Evolutionary conservation across 2,329 filamentous ascomycete genomes (phyloP), one percentile per base, ranked within the genome.

Genomic region (Fusarium ambrosium): DNA sequence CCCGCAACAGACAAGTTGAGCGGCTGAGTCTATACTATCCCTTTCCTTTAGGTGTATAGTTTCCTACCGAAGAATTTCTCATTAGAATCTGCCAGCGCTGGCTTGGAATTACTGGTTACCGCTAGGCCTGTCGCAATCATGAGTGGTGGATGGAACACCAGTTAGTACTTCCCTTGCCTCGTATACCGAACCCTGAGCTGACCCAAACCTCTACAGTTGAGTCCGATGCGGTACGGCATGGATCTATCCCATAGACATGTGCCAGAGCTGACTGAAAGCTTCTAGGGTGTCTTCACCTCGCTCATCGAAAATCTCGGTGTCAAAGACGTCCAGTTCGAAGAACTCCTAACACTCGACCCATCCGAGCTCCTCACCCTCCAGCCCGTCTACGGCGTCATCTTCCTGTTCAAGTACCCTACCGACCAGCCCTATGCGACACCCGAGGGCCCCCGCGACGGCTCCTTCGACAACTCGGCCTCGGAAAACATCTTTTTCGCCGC

Each of bases 371-470:
- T 90, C 51, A 86, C 92, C 74, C 89, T 95, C 37, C 92, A 93
- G 78, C 93, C 94, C 20, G 89, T 98, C 63, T 97, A 98, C 86
- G 97, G 97, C 80, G 95, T 99, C 77, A 98, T 99, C 81, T 99
- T 99, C 85, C 94, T 99, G 83, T 99, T 99, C 92, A 98, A 98
- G 86, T 99, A 94, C 85, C 94, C 91, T 61, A 95, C 91, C 71
- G 92, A 93, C 81, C 89, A 84, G 70, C 89, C 87, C 78, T 92
- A 87, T 86, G 90, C 86, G 41, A 84, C 83, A 71, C 85, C 88
- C 48, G 88, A 90, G 66, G 89, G 89, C 53, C 95, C 95, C 0
- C 89, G 91, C 74, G 95, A 98, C 82, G 97, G 97, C 71, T 87
- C 86, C 37, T 98, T 94, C 83, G 95, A 98, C 85, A 87, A 91